These are phyloP conservation scores for Heritiera littoralis DNA, from an alignment of 345 rosid species.

Conservation along the genomic window DNA sequence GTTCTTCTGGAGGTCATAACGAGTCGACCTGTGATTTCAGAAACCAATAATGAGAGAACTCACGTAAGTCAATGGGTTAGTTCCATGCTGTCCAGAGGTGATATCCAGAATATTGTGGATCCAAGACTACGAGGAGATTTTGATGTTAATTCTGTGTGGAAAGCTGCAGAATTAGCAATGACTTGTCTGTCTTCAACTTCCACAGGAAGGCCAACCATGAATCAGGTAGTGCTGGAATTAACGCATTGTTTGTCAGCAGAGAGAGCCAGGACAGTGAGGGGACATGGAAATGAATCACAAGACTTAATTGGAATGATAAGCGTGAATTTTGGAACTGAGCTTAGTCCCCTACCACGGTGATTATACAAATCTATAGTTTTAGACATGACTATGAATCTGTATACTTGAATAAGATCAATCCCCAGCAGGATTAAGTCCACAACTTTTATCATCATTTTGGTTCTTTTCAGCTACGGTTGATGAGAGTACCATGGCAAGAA, in stretches of 20 bases:
- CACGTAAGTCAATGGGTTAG: constrained; percentile 46
- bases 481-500: too few species aligned
- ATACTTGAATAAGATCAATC: too few species aligned
- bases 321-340: too few species aligned
- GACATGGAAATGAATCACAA: too few species aligned
- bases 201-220: constrained; percentile 47
- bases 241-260: constrained; percentile 38
- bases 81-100: constrained; percentile 43
- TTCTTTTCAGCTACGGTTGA: too few species aligned
- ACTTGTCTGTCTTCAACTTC: constrained; percentile 37
- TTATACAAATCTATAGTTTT: too few species aligned
- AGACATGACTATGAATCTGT: too few species aligned
- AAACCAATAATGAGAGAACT: constrained; percentile 26
- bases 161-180: constrained; percentile 50
- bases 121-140: constrained; percentile 42
- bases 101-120: constrained; percentile 46
- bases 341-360: too few species aligned
- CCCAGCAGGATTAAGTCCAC: neutral
- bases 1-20: constrained; percentile 54
- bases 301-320: too few species aligned
- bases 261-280: neutral
- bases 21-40: constrained; percentile 34
- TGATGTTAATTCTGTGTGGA: constrained; percentile 47
- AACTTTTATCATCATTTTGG: too few species aligned
- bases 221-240: constrained; percentile 38